Evolutionary conservation across 176 grass and related monocot species (phyloP).

Genomic region (Aegilops umbellulata): DNA sequence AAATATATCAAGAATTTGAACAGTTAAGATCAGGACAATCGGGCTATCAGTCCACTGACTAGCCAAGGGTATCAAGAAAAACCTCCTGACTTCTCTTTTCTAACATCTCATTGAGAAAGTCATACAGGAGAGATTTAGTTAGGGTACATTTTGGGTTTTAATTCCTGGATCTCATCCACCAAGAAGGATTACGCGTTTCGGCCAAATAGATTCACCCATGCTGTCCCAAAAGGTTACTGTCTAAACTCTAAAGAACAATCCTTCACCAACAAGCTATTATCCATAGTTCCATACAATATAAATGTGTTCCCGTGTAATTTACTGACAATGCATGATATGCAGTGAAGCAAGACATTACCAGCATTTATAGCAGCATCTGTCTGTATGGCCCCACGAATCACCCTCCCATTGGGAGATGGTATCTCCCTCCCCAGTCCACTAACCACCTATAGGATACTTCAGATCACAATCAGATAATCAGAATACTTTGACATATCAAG

Average conservation of each 20-base stretch:
- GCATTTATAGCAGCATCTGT: slow-evolving; percentile 94
- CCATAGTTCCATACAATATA: not conserved
- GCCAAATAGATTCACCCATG: slow-evolving; percentile 23
- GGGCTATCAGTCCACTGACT: not conserved
- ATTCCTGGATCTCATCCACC: not conserved
- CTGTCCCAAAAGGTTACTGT: not conserved
- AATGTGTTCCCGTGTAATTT: not conserved
- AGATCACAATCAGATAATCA: slow-evolving; percentile 24
- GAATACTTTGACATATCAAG: slow-evolving; percentile 13
- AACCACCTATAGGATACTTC: slow-evolving; percentile 53
- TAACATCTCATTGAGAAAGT: not conserved
- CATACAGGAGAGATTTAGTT: not conserved
- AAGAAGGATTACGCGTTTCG: not conserved
- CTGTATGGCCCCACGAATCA: slow-evolving; percentile 72
- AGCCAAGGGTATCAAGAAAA: not conserved
- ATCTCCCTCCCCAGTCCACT: slow-evolving; percentile 80
- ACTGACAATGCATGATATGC: slow-evolving; percentile 11
- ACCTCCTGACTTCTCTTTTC: not conserved
- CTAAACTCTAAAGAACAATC: not conserved
- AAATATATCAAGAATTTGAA: not conserved
- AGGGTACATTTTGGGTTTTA: not conserved
- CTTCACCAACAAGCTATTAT: not conserved
- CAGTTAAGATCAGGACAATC: not conserved
- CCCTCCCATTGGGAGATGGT: slow-evolving; percentile 75
- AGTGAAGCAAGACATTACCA: slow-evolving; percentile 43